Evolutionary conservation across 78 protist genomes (phyloP).

Genomic region (Protostelium mycophagum): DNA sequence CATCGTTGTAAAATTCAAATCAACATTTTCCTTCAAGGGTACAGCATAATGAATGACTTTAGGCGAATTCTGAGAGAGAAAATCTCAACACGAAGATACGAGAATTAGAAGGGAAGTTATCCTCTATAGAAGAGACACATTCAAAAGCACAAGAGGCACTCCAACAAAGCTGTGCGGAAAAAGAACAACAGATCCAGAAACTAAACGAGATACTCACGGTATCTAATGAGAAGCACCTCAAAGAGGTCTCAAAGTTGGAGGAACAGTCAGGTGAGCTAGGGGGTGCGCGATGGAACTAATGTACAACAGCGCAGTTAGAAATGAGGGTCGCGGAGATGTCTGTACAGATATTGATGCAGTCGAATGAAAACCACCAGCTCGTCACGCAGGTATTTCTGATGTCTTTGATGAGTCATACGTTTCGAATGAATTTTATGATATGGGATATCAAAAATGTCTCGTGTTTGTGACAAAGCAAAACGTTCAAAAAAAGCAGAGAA

Average conservation of each 20-base stretch:
- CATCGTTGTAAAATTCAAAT: neutral
- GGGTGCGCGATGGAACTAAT: neutral
- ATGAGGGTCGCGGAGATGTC: neutral
- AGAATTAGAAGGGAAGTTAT: neutral
- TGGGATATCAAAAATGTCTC: too few relatives aligned
- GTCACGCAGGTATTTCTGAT: neutral
- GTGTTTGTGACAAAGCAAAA: too few relatives aligned
- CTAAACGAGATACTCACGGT: neutral
- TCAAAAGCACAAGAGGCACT: neutral
- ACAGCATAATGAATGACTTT: neutral
- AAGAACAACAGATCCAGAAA: neutral
- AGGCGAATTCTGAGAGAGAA: neutral
- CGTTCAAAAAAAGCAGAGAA: too few relatives aligned
- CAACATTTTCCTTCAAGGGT: neutral
- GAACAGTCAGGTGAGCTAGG: neutral
- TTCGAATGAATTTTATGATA: too few relatives aligned
- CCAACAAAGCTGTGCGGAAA: too few relatives aligned
- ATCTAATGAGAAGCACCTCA: neutral
- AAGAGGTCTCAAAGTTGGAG: neutral
- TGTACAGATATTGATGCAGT: neutral
- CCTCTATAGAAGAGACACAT: neutral
- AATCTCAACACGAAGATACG: neutral
- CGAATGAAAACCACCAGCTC: neutral
- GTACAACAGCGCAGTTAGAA: neutral
- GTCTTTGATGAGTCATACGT: too few relatives aligned